Conservation (phyloP, 108 stramenopile genomes). For the Skeletonema menzelii region DNA sequence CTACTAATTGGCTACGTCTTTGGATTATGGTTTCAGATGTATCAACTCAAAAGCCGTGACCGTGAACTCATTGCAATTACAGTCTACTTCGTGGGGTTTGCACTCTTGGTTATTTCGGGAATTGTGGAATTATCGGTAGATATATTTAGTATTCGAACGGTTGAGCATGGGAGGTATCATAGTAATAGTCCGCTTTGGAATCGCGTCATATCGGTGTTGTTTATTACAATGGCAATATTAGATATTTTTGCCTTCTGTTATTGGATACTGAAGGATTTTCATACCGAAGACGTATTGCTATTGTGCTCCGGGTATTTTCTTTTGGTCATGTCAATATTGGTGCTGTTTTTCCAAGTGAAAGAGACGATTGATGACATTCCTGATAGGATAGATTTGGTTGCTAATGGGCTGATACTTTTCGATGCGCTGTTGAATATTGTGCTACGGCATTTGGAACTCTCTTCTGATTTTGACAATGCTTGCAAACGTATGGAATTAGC, state of each 20-base stretch:
- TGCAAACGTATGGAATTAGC: conserved; percentile 7
- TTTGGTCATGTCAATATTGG: conserved; percentile 7
- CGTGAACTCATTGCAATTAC: conserved; percentile 10
- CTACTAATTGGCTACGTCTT: conserved; percentile 18
- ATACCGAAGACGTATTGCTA: neutral
- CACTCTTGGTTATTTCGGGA: conserved; percentile 11
- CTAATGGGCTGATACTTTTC: neutral
- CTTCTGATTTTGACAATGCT: neutral
- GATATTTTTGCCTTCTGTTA: conserved; percentile 15
- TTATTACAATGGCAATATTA: conserved; percentile 5
- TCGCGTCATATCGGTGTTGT: conserved; percentile 5
- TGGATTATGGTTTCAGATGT: conserved; percentile 2
- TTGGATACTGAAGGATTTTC: neutral
- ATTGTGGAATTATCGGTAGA: conserved; percentile 17
- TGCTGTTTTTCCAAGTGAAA: neutral
- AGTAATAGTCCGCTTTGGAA: neutral
- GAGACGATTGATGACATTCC: neutral
- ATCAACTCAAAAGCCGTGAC: conserved; percentile 9
- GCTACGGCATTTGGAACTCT: neutral
- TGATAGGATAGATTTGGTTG: conserved; percentile 13
- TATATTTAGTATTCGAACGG: conserved; percentile 4
- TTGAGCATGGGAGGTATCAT: conserved; percentile 17
- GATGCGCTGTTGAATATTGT: conserved; percentile 1
- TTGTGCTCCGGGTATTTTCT: neutral
- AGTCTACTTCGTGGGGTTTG: conserved; percentile 14